These are phyloP conservation scores for Clonostachys solani DNA, from an alignment of 2,329 filamentous ascomycete genomes.

Conservation along the genomic window DNA sequence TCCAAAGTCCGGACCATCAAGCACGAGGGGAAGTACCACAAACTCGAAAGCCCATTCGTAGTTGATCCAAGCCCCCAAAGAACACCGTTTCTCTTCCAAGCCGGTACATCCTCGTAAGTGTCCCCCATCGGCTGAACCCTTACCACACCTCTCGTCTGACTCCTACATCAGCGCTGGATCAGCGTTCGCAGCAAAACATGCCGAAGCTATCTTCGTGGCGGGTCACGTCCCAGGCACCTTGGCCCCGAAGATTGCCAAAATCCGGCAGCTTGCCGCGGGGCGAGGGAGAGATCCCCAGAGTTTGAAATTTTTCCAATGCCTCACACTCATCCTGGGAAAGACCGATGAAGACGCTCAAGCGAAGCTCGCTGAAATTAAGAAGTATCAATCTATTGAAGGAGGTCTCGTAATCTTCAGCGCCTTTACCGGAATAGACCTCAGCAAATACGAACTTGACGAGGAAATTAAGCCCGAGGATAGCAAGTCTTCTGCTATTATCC, in stretches of 20 bases:
- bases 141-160: conserved; percentile 19
- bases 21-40: conserved; percentile 52
- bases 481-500: conserved; percentile 43
- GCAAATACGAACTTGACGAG: conserved; percentile 57
- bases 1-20: conserved; percentile 53
- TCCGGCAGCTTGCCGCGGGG: conserved; percentile 17
- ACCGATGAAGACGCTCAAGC: conserved; percentile 53
- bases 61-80: conserved; percentile 54
- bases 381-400: conserved; percentile 55
- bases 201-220: conserved; percentile 56
- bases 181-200: conserved; percentile 52
- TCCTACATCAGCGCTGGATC: conserved; percentile 38
- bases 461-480: conserved; percentile 58
- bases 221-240: conserved; percentile 27
- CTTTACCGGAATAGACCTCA: conserved; percentile 63
- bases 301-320: conserved; percentile 50
- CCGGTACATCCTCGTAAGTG: conserved; percentile 40
- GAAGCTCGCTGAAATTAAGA: conserved; percentile 45
- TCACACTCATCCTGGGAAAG: conserved; percentile 54
- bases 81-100: conserved; percentile 57
- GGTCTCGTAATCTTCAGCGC: conserved; percentile 62
- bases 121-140: background rate
- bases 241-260: conserved; percentile 13
- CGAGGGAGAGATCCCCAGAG: conserved; percentile 43
- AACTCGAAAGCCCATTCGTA: conserved; percentile 49